Conservation (phyloP, 1,284 basidiomycete genomes). For the Sphagnurus paluster region DNA sequence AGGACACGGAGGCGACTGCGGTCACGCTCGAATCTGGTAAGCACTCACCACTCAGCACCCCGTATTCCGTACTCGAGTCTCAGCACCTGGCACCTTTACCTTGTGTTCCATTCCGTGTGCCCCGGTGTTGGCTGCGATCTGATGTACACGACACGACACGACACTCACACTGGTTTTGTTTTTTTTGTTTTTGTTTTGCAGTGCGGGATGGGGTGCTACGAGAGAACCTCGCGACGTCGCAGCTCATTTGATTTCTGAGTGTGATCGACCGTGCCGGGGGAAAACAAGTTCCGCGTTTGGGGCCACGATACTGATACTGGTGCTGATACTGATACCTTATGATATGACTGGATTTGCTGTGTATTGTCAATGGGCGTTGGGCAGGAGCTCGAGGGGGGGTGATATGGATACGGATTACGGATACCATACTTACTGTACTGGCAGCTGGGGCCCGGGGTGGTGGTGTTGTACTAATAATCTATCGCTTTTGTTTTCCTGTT, state of each 20-base stretch:
- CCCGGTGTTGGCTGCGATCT: too few species aligned
- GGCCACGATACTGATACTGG: background rate
- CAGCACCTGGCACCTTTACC: too few species aligned
- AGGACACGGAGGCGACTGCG: conserved; percentile 49
- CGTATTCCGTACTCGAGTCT: background rate
- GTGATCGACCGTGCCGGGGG: background rate
- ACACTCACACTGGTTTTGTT: too few species aligned
- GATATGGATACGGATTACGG: too few species aligned
- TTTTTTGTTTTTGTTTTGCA: conserved; percentile 12
- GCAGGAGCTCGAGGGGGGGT: background rate
- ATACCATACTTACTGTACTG: too few species aligned
- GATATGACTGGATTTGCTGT: background rate
- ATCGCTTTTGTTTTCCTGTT: background rate
- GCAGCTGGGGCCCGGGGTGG: background rate
- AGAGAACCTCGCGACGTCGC: conserved; percentile 42
- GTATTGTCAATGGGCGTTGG: background rate
- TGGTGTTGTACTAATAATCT: background rate
- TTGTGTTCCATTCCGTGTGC: too few species aligned
- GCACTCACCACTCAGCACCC: conserved; percentile 1
- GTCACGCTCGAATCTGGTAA: conserved; percentile 44
- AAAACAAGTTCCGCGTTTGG: conserved; percentile 1
- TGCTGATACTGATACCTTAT: background rate
- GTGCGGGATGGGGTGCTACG: conserved; percentile 47
- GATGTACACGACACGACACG: too few species aligned
- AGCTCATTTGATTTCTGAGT: conserved; percentile 36